Evolutionary conservation across 768 basidiomycete species (phyloP), one percentile per base, ranked within the genome.

Genomic region (Cystofilobasidium macerans): DNA sequence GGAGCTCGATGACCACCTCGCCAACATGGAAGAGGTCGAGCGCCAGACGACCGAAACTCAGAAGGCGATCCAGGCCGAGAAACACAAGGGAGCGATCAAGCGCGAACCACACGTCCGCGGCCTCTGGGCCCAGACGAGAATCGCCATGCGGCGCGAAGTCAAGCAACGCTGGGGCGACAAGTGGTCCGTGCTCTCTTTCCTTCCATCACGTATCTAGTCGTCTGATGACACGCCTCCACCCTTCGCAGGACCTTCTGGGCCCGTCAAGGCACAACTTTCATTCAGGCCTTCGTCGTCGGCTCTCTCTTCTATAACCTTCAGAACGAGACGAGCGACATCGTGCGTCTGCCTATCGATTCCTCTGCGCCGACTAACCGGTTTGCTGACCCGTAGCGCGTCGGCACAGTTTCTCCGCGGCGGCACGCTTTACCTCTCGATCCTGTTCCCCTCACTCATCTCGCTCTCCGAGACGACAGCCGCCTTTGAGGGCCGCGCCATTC

Each of bases 161-260:
- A 71, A 72, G 54, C 70, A 71, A 57, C 61, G 73, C 57, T 74
- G 73, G 73, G 71, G 71, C 62, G 73, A 74, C 65, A 69, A 72
- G 40, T 47, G 45, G 45, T 47, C 9, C 45, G 22, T 47, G n/a
- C 13, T n/a, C n/a, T n/a, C n/a, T n/a, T n/a, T n/a, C n/a, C n/a
- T n/a, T 42, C 13, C 3, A 13, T 18, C 42, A 20, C 42, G 42
- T n/a, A 14, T n/a, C n/a, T n/a, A n/a, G n/a, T n/a, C n/a, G n/a
- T n/a, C n/a, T n/a, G n/a, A n/a, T n/a, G n/a, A n/a, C n/a, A n/a
- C n/a, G n/a, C 42, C 42, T 42, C 42, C 42, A 42, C 42, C n/a
- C n/a, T n/a, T n/a, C n/a, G n/a, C 45, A 47, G 38, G 48, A 53
- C 51, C 13, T 36, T 56, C 14, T 64, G 53, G 53, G 63, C 63